phyloP scores from a whole-genome alignment of 1,284 basidiomycete species.

The Flammula alnicola region DNA sequence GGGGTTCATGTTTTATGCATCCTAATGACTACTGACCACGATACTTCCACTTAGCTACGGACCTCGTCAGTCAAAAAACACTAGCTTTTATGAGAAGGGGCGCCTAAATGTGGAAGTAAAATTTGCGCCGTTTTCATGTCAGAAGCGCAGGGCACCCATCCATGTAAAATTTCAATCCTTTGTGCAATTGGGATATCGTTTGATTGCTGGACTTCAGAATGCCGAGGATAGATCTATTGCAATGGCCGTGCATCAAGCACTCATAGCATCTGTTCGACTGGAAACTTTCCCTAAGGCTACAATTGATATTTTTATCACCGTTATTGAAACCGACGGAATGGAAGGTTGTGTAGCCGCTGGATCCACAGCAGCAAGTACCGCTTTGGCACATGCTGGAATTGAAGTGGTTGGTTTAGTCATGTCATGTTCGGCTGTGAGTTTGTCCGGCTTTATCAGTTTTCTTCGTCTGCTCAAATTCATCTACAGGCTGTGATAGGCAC shows the following conservation, averaged over 20 bases:
- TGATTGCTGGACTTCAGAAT: constrained; percentile 62
- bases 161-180: constrained; percentile 60
- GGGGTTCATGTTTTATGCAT: constrained; percentile 18
- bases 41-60: constrained; percentile 75
- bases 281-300: constrained; percentile 93
- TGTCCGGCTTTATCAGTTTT: constrained; percentile 11
- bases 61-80: constrained; percentile 85
- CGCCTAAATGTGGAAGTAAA: constrained; percentile 95
- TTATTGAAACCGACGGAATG: constrained; percentile 91
- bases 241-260: constrained; percentile 83
- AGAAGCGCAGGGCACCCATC: constrained; percentile 78
- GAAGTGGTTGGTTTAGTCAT: constrained; percentile 86
- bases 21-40: constrained; percentile 4
- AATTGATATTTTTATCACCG: constrained; percentile 89
- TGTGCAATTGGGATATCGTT: constrained; percentile 9
- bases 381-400: constrained; percentile 87
- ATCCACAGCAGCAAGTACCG: constrained; percentile 87
- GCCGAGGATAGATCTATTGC: constrained; percentile 90
- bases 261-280: constrained; percentile 84
- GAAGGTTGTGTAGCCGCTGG: constrained; percentile 86
- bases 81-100: constrained; percentile 84
- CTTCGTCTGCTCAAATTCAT: background rate
- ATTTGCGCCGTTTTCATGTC: constrained; percentile 92
- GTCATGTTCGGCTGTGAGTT: constrained; percentile 73
- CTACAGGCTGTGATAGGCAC: constrained; percentile 56